Evolutionary conservation across 768 basidiomycete species (phyloP).

Genomic region (Candolleomyces aberdarensis): DNA sequence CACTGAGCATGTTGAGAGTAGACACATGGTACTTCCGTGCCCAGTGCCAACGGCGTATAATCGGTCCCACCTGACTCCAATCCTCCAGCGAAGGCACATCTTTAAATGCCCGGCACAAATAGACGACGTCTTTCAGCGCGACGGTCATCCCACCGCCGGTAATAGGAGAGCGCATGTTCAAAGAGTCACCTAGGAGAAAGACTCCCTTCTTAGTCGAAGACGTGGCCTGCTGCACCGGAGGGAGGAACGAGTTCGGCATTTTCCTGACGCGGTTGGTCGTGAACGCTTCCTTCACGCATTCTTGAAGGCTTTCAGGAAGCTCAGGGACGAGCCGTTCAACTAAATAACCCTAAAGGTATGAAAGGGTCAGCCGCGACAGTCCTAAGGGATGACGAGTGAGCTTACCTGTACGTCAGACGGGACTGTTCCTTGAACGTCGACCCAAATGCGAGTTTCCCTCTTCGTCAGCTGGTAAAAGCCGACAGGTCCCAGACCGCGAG

Average conservation of each 20-base stretch:
- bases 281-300: slow-evolving; percentile 62
- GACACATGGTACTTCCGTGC: slow-evolving; percentile 74
- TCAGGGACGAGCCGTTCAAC: slow-evolving; percentile 70
- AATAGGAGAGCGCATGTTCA: slow-evolving; percentile 99
- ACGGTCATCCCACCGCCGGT: slow-evolving; percentile 99
- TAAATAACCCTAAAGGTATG: slow-evolving; percentile 57
- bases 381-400: slow-evolving; percentile 1
- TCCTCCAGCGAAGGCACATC: slow-evolving; percentile 40
- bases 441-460: slow-evolving; percentile 88
- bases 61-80: slow-evolving; percentile 47
- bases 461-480: slow-evolving; percentile 88
- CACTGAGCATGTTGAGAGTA: slow-evolving; percentile 89
- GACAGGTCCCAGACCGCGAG: slow-evolving; percentile 81
- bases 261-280: slow-evolving; percentile 76
- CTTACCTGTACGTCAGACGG: slow-evolving; percentile 78
- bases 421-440: slow-evolving; percentile 83
- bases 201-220: slow-evolving; percentile 58
- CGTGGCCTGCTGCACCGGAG: slow-evolving; percentile 63
- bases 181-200: slow-evolving; percentile 89
- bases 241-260: slow-evolving; percentile 98
- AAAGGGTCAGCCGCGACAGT: slow-evolving; percentile 1
- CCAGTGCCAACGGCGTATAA: slow-evolving; percentile 82
- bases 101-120: slow-evolving; percentile 61
- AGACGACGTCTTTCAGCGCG: slow-evolving; percentile 80
- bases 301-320: slow-evolving; percentile 71